Evolutionary conservation across 495 filamentous ascomycete species (phyloP), one percentile per base, ranked within the genome.

Genomic region (Neurospora discreta): DNA sequence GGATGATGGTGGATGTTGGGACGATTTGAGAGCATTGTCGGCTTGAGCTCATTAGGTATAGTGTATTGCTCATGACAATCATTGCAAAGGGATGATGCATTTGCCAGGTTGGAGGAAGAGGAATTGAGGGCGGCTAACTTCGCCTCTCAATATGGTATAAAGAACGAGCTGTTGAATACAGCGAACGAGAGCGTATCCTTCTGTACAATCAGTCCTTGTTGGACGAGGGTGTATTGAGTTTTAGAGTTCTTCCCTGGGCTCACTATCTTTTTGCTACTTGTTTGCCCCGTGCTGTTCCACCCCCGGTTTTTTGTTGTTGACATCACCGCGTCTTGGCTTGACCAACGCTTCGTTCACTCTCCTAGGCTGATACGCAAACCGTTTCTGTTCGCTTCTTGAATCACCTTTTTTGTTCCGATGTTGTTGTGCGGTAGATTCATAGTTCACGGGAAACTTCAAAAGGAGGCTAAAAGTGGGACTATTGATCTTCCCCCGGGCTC

Each of bases 401-500:
- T 33, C 52, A 33, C 26, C 26, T 3, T 8, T 33, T 26, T 65
- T n/a, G n/a, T 6, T 65, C 18, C 5, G 26, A 26, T 18, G 26
- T 65, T 65, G 52, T 13, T 65, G 23, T 60, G 26, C 0, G 23
- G 52, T 52, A 5, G 10, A 6, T 26, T 23, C 10, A 5, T 26
- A 1, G 23, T 16, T 6, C 9, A 65, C 26, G 52, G 6, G 26
- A 18, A 15, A 8, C 52, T 65, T 65, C 20, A 15, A 65, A 16
- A 36, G 23, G 52, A 33, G 52, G 52, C 52, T 23, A 60, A 30
- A 30, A 65, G 52, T 65, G 52, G 52, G 52, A 65, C 52, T 65
- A 70, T 39, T 10, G 38, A 44, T 72, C 46, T 69, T 18, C 41
- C 71, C 41, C 26, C 39, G 43, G 70, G 67, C 73, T 73, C 74